Evolutionary conservation across 805 yeast species (phyloP).

Genomic region (Candida parachauliodes): DNA sequence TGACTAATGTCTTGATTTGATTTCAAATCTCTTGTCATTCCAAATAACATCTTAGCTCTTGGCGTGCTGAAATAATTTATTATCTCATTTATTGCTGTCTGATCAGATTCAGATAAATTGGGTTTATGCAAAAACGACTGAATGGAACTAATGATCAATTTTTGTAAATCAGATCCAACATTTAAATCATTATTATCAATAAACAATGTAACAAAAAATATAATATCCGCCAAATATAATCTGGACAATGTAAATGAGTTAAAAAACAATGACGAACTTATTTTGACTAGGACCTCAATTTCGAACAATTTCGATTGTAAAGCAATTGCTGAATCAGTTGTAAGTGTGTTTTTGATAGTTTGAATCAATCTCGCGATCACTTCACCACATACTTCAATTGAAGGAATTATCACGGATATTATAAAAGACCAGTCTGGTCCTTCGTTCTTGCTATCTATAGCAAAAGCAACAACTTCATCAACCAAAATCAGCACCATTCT

Average conservation of each 20-base stretch:
- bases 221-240: constrained; percentile 66
- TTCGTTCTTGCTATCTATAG: constrained; percentile 75
- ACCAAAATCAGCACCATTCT: constrained; percentile 54
- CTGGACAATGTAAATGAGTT: constrained; percentile 62
- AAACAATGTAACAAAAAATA: constrained; percentile 61
- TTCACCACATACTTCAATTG: constrained; percentile 67
- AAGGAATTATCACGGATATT: constrained; percentile 65
- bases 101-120: constrained; percentile 37
- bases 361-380: constrained; percentile 55
- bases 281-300: constrained; percentile 60
- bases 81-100: constrained; percentile 43
- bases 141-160: constrained; percentile 59
- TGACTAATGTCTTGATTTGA: constrained; percentile 32
- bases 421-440: constrained; percentile 65
- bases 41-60: constrained; percentile 65
- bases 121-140: constrained; percentile 66
- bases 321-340: constrained; percentile 36
- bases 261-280: constrained; percentile 64
- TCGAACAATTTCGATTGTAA: constrained; percentile 60
- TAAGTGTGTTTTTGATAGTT: constrained; percentile 50
- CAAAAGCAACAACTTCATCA: constrained; percentile 71
- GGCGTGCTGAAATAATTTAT: constrained; percentile 53
- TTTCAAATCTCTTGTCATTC: constrained; percentile 55
- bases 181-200: constrained; percentile 51
- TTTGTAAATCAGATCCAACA: constrained; percentile 59